A percentile compares a stretch with the other conserved stretches of the same genome.
These are phyloP conservation scores for Croton setiger DNA, from an alignment of 441 rosid genomes.

Conservation along the genomic window DNA sequence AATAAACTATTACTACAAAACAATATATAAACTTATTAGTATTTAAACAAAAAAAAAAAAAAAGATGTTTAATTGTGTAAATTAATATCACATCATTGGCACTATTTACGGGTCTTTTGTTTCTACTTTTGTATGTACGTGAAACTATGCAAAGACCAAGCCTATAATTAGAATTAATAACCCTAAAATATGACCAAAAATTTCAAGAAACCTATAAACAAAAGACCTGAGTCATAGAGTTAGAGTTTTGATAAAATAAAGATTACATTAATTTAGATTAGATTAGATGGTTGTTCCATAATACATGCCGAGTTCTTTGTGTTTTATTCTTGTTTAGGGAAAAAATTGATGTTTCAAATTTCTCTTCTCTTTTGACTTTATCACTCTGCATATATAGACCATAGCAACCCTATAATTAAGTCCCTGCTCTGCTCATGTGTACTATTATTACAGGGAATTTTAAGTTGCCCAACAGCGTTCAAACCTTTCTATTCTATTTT, in stretches of 20 bases:
- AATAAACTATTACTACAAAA: slow-evolving; percentile 3
- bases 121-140: slow-evolving; percentile 6
- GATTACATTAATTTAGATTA: too few species aligned
- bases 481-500: too few species aligned
- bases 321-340: slow-evolving; percentile 35
- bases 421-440: too few species aligned
- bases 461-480: slow-evolving; percentile 16
- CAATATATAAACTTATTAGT: too few species aligned
- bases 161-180: neutral
- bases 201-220: neutral
- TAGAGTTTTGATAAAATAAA: too few species aligned
- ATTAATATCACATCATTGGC: neutral
- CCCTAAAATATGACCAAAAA: neutral
- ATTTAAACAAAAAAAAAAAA: neutral
- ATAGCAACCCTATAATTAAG: too few species aligned
- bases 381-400: neutral
- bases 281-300: slow-evolving; percentile 41
- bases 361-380: slow-evolving; percentile 45
- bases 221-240: too few species aligned
- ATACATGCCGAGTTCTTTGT: slow-evolving; percentile 47
- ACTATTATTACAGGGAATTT: slow-evolving; percentile 19
- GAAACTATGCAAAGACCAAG: slow-evolving; percentile 6
- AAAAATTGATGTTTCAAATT: slow-evolving; percentile 38
- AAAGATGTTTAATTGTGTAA: neutral
- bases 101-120: slow-evolving; percentile 22